Evolutionary conservation across 192 early-diverging fungal species (phyloP), one percentile per base, ranked within the genome.

Genomic region (Paraglomus brasilianum): DNA sequence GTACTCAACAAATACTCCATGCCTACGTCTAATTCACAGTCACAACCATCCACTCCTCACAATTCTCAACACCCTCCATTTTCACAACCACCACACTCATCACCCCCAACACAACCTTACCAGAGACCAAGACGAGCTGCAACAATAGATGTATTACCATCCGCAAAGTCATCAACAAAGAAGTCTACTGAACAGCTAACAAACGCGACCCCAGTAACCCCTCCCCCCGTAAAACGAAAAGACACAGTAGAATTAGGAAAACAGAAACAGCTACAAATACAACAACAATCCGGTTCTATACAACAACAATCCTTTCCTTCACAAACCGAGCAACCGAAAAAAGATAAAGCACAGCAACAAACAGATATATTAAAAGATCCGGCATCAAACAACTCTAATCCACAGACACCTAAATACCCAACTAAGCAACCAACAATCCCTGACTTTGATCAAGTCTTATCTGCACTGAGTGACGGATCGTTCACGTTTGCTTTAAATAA

Each of bases 21-120:
- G 63, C 63, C 22, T 55, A 19, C 21, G 74, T 40, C 44, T 72
- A 52, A 10, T 73, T 53, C n/a, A 44, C 69, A 3, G 17, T 65
- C 7, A 14, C 41, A 6, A 63, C 65, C 22, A 73, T 70, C 43
- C 14, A 62, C 6, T 53, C 73, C 8, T 45, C 11, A 7, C 48
- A 67, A 36, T 68, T 70, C 5, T 68, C 58, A 15, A 24, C 75
- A 36, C 66, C 61, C 4, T 60, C 79, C 7, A 80, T 56, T 46
- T 67, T 66, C n/a, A 71, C 78, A 10, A 73, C 75, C 21, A 51
- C 79, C 17, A 69, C 73, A 43, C 71, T 15, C 60, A 71, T 13
- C 66, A 60, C 57, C 69, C 73, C 8, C 65, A 68, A 22, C 56
- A 46, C 11, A 58, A 56, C 57, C 52, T 30, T 67, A 73, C 8